These are phyloP conservation scores for Thinopyrum elongatum DNA, from an alignment of 176 grass and related monocot species.

Conservation along the genomic window DNA sequence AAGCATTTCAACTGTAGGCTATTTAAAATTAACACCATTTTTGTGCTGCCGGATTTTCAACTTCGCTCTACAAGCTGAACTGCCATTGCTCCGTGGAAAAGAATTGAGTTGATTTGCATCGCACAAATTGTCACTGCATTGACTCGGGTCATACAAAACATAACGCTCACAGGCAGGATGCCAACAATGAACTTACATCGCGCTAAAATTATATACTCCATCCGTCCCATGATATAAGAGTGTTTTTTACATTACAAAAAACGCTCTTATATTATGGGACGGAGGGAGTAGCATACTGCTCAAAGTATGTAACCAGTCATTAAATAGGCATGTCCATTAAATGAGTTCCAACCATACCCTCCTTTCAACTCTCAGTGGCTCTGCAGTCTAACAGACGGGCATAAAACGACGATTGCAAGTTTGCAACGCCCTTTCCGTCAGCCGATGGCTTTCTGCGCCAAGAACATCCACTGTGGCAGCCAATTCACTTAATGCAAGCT, in stretches of 20 bases:
- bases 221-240: too few species aligned
- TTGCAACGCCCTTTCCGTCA: background rate
- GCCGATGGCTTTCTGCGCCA: background rate
- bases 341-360: background rate
- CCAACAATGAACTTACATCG: constrained; percentile 5
- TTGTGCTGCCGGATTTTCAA: too few species aligned
- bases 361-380: background rate
- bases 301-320: background rate
- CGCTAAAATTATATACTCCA: background rate
- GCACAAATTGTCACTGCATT: constrained; percentile 13
- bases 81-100: background rate
- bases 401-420: background rate
- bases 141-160: constrained; percentile 1
- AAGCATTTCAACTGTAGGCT: too few species aligned
- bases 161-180: constrained; percentile 3
- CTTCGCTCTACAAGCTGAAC: too few species aligned
- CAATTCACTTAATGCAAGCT: background rate
- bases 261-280: too few species aligned
- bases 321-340: background rate
- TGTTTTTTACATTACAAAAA: too few species aligned
- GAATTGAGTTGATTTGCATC: background rate
- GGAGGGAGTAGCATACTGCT: background rate
- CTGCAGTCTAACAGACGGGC: constrained; percentile 5
- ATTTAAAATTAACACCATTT: too few species aligned
- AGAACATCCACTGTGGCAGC: background rate